Evolutionary conservation across 495 filamentous ascomycete genomes (phyloP).

Genomic region (Trichoderma gamsii): DNA sequence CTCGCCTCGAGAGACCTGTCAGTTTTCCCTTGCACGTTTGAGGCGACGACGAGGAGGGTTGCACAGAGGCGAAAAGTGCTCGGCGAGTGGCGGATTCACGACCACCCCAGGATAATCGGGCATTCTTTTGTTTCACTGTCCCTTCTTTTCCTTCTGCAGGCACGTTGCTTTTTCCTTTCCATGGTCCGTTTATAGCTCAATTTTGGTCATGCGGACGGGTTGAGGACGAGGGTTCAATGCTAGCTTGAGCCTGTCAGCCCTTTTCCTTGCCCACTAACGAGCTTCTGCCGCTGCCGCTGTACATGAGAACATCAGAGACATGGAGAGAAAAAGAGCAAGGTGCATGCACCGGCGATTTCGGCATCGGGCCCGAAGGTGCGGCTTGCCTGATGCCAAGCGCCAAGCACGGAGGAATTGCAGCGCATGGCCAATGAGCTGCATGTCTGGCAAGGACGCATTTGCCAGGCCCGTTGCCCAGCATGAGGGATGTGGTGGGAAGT

Average conservation of each 20-base stretch:
- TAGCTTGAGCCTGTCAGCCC: neutral
- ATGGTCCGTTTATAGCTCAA: neutral
- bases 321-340: neutral
- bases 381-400: slow-evolving; percentile 3
- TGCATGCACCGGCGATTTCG: neutral
- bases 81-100: slow-evolving; percentile 13
- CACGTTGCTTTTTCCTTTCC: neutral
- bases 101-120: no score
- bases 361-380: slow-evolving; percentile 3
- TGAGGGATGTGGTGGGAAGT: no score
- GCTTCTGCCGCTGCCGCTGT: no score
- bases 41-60: neutral
- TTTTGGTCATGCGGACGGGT: neutral
- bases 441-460: neutral
- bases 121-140: neutral
- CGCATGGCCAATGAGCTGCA: neutral
- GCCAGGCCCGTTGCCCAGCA: neutral
- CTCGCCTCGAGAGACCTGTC: neutral
- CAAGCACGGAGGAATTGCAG: neutral
- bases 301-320: neutral
- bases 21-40: neutral
- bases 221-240: neutral
- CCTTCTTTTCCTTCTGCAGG: neutral
- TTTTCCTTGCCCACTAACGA: neutral
- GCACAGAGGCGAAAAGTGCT: neutral